Base-by-base conservation (phyloP, 2,329 filamentous ascomycete genomes). In the Scopulariopsis brevicaulis region DNA sequence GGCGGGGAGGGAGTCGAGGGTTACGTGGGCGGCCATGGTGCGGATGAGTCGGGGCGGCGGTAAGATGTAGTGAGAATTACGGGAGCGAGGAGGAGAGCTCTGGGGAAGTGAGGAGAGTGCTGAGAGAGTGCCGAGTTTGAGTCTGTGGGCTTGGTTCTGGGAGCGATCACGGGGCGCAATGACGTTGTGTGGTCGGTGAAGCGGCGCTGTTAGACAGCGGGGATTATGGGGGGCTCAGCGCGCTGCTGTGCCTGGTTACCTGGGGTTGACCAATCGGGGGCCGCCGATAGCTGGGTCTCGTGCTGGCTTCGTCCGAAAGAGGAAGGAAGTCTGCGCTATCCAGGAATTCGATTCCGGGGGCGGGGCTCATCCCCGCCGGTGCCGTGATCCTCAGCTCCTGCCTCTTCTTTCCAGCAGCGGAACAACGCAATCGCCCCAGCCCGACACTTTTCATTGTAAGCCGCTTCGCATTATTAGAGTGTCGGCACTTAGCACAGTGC, bases 1-100 rank as follows among this genome's bases (percentile, higher is more conserved):
- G 58, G 79, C 70, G 24, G 85, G 79, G 59, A 96, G 79, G 62
- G 82, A 77, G 55, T 86, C 81, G 62, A 79, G 70, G 25, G 86
- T 91, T 64, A 89, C 22, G 52, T 52, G 28, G 51, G 56, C n/a
- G 22, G 56, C 24, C 50, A 54, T 58, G 32, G 56, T 54, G 50
- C 25, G 34, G 20, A 34, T 15, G 22, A 20, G 32, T 25, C 12
- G 50, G n/a, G 1, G 14, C 18, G 53, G 11, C 2, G 53, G 37
- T 55, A 18, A 22, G 25, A 22, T 50, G 12, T 34, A 32, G 34
- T 52, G 28, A 25, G 28, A 32, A 4, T 32, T 8, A 32, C 28
- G 28, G 28, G 4, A 1, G 15, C 5, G 22, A 52, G 15, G 7
- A 24, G 15, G 2, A 50, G 24, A 25, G 18, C 4, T 54, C 15